Conservation (phyloP, 1,284 basidiomycete species). For the Apiotrichum montevideense region DNA sequence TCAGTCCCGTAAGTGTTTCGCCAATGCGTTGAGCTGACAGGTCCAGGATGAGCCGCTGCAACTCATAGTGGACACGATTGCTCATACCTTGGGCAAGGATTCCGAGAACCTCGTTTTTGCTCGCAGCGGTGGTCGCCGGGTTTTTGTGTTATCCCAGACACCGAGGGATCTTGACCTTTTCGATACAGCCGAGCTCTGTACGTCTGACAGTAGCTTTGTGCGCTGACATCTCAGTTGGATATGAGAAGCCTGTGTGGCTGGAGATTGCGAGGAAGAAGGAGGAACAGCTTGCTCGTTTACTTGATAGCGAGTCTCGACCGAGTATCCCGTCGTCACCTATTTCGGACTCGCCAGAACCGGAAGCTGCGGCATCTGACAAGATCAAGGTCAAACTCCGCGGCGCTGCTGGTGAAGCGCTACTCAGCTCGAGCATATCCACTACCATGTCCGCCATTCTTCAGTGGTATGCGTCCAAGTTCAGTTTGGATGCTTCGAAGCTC, state of each 20-base stretch:
- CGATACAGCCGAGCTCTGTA: slow-evolving; percentile 24
- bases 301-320: neutral
- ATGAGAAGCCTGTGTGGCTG: slow-evolving; percentile 28
- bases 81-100: slow-evolving; percentile 16
- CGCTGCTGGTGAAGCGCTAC: slow-evolving; percentile 2
- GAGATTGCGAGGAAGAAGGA: slow-evolving; percentile 14
- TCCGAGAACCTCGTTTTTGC: slow-evolving; percentile 28
- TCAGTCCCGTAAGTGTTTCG: slow-evolving; percentile 18
- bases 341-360: neutral
- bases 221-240: slow-evolving; percentile 21
- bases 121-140: slow-evolving; percentile 18
- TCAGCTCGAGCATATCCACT: too few relatives aligned
- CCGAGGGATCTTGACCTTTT: slow-evolving; percentile 24
- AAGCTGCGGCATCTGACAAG: neutral
- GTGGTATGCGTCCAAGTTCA: too few relatives aligned
- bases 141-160: slow-evolving; percentile 17
- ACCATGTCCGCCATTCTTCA: too few relatives aligned
- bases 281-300: neutral
- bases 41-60: slow-evolving; percentile 22
- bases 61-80: slow-evolving; percentile 16
- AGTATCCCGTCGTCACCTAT: neutral
- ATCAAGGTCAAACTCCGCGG: slow-evolving; percentile 9
- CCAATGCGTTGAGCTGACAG: neutral
- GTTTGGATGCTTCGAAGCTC: too few relatives aligned
- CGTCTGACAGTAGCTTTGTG: slow-evolving; percentile 4